Evolutionary conservation across 345 rosid genomes (phyloP), one percentile per base, ranked within the genome.

Genomic region (Murraya paniculata): DNA sequence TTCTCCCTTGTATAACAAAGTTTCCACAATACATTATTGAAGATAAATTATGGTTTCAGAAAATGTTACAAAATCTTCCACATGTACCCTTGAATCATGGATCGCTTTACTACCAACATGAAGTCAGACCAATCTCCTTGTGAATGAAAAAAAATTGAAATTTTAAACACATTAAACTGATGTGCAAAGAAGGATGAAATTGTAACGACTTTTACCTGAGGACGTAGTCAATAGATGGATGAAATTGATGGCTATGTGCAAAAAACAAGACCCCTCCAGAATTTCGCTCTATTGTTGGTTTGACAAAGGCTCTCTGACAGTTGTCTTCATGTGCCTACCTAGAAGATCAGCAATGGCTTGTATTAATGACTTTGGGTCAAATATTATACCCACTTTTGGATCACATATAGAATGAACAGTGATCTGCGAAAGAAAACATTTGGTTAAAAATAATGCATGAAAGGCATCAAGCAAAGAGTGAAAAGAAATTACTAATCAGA

Each of bases 301-400:
- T 76, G 79, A 7, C 18, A 9, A 18, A 36, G 72, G 55, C 38
- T 33, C 71, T 24, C 9, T 36, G 1, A 57, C 72, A 13, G 22
- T 74, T 69, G 77, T 22, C 50, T 82, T 74, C 78, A 4, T 39
- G 66, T 69, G 71, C 79, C 80, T 67, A 39, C 85, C 81, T 6
- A 91, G 65, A 83, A 90, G 73, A 78, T 83, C 27, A 5, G 88
- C 92, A 21, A 94, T 87, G 58, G 95, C 87, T 66, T 82, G 80
- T 64, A 90, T 93, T 75, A 94, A 84, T 0, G 97, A 88, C 71
- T 82, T 82, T 1, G 97, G 91, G 65, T 91, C 83, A 74, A 93
- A 94, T 78, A 90, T 80, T 65, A 87, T 28, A 9, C 97, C 94
- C 28, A 85, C 89, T 82, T 90, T 91, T 6, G 91, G 85, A 79